Base-by-base conservation (phyloP, 257 asterid species). In the Nicotiana paniculata region DNA sequence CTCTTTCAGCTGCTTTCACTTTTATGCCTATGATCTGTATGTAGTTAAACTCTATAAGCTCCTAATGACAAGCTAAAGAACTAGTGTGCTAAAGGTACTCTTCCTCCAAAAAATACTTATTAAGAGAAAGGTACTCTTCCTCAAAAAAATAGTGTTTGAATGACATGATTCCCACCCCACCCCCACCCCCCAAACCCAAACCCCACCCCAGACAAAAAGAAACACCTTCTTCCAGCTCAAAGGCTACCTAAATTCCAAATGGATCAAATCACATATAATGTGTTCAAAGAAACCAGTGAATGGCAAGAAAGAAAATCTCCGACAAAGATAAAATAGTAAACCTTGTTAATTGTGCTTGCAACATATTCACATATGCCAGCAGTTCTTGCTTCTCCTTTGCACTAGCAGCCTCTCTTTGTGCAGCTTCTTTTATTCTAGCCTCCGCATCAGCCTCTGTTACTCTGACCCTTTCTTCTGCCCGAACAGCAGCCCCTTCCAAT, bases 391-490 rank as follows among this genome's bases (percentile, higher is more conserved):
- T 94, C 90, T 94, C 99, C 85, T 88, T 90, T 37, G 86, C 87
- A 88, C 92, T 88, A 85, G 92, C 90, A 48, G 91, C 89, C 86
- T 93, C 98, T 48, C 86, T 92, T 70, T 86, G 97, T 11, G 75
- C 86, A 79, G 93, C 91, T 88, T 93, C 97, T 89, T 88, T 93
- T 84, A 96, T 86, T 91, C 92, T 89, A 85, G 95, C 90, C 86
- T 91, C 98, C 13, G 97, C 91, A 81, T 92, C 91, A 80, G 92
- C 96, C 88, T 96, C 97, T 46, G 94, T 78, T 81, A 94, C 90
- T 85, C 97, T 85, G 85, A 85, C 97, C 90, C 88, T 94, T 90
- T 96, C 99, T 88, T 96, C 97, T 9, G 98, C 97, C 83, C 99
- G 93, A 77, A 96, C 96, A 82, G 85, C 93, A 72, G 97, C 97